Evolutionary conservation across 805 yeast genomes (phyloP).

Genomic region (Myxozyma geophila): DNA sequence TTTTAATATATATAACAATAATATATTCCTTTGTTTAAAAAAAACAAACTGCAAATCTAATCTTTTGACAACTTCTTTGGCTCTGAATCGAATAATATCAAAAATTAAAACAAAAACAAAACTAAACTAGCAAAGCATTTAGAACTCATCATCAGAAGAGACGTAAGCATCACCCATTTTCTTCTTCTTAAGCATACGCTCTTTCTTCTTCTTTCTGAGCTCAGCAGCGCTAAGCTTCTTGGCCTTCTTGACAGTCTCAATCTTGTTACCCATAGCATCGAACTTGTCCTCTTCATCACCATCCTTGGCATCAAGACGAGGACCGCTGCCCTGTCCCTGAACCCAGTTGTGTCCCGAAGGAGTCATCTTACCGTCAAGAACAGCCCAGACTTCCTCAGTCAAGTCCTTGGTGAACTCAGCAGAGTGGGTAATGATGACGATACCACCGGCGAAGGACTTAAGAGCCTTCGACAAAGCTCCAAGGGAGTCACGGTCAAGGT

Average conservation of each 20-base stretch:
- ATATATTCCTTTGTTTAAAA: not conserved
- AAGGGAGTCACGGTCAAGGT: constrained; percentile 98
- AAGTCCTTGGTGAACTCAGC: constrained; percentile 99
- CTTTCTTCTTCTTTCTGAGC: constrained; percentile 99
- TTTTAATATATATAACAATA: not conserved
- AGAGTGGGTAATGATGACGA: constrained; percentile 99
- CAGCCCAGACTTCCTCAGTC: constrained; percentile 99
- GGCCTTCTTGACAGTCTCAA: constrained; percentile 94
- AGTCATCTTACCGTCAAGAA: constrained; percentile 95
- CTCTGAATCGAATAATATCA: not conserved
- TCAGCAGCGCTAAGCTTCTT: constrained; percentile 98
- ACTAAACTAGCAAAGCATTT: constrained; percentile 43
- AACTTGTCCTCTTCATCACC: constrained; percentile 95
- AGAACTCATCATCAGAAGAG: constrained; percentile 90
- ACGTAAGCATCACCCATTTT: constrained; percentile 99
- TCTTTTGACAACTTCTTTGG: not conserved
- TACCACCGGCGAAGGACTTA: constrained; percentile 99
- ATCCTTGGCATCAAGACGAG: constrained; percentile 90
- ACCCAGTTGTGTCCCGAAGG: constrained; percentile 99
- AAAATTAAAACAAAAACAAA: constrained; percentile 6
- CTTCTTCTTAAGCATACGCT: constrained; percentile 99
- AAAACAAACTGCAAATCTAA: not conserved
- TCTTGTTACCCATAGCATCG: constrained; percentile 99
- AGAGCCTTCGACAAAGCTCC: constrained; percentile 99
- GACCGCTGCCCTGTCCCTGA: constrained; percentile 99